phyloP scores from a whole-genome alignment of 2,329 filamentous ascomycete genomes.

The Seiridium unicorne region DNA sequence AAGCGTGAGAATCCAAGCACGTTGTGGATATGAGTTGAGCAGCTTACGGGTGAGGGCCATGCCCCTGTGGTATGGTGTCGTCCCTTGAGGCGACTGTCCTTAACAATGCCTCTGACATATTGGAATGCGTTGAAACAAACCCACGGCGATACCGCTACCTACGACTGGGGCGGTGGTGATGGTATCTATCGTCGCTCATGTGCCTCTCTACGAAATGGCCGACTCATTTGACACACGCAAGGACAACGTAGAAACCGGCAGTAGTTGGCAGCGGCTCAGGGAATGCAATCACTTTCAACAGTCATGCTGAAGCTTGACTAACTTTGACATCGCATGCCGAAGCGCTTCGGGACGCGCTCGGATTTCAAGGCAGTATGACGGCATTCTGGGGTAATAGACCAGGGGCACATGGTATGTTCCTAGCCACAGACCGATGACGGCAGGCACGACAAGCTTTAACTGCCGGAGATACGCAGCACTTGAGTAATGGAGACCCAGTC shows the following conservation, averaged over 20 bases:
- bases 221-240: neutral
- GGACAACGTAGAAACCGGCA: too few relatives aligned
- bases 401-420: neutral
- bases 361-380: neutral
- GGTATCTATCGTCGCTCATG: too few relatives aligned
- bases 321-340: neutral
- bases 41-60: slow-evolving; percentile 25
- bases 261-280: too few relatives aligned
- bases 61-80: neutral
- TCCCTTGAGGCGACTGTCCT: slow-evolving; percentile 1
- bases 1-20: slow-evolving; percentile 3
- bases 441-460: neutral
- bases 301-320: neutral
- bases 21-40: neutral
- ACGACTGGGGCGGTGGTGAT: too few relatives aligned
- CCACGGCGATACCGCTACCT: neutral
- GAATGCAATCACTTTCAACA: neutral
- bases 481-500: too few relatives aligned
- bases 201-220: neutral
- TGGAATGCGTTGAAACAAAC: neutral
- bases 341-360: too few relatives aligned
- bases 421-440: neutral
- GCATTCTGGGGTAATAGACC: neutral
- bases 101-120: slow-evolving; percentile 9
- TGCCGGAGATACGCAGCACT: too few relatives aligned